Conservation (phyloP, 2,329 filamentous ascomycete genomes). For the Penicillium sp. region DNA sequence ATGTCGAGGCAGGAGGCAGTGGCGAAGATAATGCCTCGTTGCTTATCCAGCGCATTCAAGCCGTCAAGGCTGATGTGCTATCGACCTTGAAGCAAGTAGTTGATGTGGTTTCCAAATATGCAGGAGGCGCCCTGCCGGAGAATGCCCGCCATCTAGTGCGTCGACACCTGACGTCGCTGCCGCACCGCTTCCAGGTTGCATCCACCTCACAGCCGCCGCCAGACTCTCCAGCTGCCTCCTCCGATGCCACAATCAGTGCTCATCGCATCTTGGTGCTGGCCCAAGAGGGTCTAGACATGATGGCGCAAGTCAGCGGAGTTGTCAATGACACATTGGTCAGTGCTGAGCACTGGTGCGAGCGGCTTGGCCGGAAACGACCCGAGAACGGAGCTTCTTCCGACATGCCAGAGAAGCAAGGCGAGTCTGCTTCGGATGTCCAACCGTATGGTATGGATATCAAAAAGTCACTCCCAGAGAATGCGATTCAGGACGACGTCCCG, state of each 20-base stretch:
- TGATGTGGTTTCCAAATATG: constrained; percentile 81
- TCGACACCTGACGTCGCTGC: constrained; percentile 77
- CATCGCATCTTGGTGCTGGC: constrained; percentile 81
- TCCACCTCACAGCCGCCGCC: constrained; percentile 47
- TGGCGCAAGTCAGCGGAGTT: constrained; percentile 83
- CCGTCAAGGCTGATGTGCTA: constrained; percentile 67
- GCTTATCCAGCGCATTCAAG: constrained; percentile 58
- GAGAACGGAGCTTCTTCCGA: constrained; percentile 23
- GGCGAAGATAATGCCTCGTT: constrained; percentile 22
- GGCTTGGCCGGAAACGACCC: constrained; percentile 57
- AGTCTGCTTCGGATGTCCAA: constrained; percentile 12
- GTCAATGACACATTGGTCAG: constrained; percentile 85
- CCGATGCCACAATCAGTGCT: constrained; percentile 56
- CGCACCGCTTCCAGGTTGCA: constrained; percentile 75
- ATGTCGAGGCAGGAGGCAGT: constrained; percentile 20
- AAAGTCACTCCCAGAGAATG: constrained; percentile 17
- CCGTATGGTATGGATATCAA: constrained; percentile 30
- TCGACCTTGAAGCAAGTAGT: constrained; percentile 78
- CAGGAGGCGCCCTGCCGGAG: constrained; percentile 84
- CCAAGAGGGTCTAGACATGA: constrained; percentile 89
- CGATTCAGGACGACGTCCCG: constrained; percentile 28
- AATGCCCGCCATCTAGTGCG: constrained; percentile 83
- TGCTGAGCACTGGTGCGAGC: constrained; percentile 87
- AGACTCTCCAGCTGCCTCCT: constrained; percentile 31
- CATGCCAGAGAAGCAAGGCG: constrained; percentile 18